Evolutionary conservation across 2,329 filamentous ascomycete genomes (phyloP).

Genomic region (Fulvia fulva): DNA sequence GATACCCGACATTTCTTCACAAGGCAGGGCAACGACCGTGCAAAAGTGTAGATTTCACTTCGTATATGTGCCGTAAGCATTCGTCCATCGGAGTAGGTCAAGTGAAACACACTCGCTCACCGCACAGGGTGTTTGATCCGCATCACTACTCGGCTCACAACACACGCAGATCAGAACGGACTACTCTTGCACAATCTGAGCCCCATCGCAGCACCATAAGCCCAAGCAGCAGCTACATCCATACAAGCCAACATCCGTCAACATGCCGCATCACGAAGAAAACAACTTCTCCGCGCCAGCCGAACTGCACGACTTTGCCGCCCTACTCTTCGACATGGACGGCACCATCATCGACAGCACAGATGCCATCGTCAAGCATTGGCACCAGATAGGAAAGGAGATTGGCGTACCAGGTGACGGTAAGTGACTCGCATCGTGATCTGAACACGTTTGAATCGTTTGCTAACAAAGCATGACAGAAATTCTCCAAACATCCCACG

Average conservation of each 20-base stretch:
- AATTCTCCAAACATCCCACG: constrained; percentile 88
- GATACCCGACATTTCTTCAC: neutral
- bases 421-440: constrained; percentile 37
- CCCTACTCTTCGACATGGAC: constrained; percentile 49
- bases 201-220: neutral
- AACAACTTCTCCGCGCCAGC: constrained; percentile 40
- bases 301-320: constrained; percentile 40
- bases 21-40: too few species aligned
- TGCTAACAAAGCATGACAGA: constrained; percentile 1
- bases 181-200: neutral
- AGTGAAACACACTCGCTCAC: neutral
- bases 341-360: constrained; percentile 82
- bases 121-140: neutral
- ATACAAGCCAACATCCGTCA: neutral
- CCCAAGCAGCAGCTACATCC: neutral
- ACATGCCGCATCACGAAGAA: constrained; percentile 28
- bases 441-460: too few species aligned
- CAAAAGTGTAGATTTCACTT: neutral
- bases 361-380: constrained; percentile 71
- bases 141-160: neutral
- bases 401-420: constrained; percentile 74
- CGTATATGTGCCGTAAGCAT: neutral
- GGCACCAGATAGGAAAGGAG: constrained; percentile 72
- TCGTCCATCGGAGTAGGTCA: neutral
- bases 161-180: neutral